phyloP scores from a whole-genome alignment of 2,329 filamentous ascomycete genomes.

The Botrytis medusae region DNA sequence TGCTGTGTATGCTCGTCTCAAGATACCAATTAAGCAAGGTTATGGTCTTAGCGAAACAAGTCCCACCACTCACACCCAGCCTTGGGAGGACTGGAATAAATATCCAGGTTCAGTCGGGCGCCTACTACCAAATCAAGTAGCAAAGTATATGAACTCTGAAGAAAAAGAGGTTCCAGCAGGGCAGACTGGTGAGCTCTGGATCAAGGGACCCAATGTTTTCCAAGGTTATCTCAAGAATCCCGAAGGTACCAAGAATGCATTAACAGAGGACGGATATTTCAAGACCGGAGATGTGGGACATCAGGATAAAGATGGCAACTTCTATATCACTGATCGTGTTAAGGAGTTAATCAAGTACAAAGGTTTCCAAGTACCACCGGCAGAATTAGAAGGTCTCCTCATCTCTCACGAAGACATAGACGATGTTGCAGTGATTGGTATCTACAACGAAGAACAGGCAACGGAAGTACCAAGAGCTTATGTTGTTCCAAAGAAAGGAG shows the following conservation, averaged over 20 bases:
- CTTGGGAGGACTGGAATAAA: constrained; percentile 72
- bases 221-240: constrained; percentile 58
- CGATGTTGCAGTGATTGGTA: constrained; percentile 63
- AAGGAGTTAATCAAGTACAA: constrained; percentile 68
- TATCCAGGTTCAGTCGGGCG: constrained; percentile 77
- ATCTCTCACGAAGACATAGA: constrained; percentile 46
- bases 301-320: constrained; percentile 71
- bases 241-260: constrained; percentile 64
- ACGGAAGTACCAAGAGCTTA: constrained; percentile 70
- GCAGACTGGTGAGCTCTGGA: constrained; percentile 68
- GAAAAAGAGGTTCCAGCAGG: constrained; percentile 60
- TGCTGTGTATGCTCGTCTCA: constrained; percentile 69
- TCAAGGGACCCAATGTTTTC: constrained; percentile 64
- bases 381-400: constrained; percentile 57
- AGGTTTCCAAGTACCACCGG: constrained; percentile 69
- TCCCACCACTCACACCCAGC: constrained; percentile 73
- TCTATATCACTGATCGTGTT: constrained; percentile 84
- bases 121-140: constrained; percentile 75
- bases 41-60: constrained; percentile 89
- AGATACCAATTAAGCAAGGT: constrained; percentile 83
- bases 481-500: constrained; percentile 48
- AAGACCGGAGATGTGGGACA: constrained; percentile 79
- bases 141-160: constrained; percentile 73
- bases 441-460: constrained; percentile 59
- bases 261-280: constrained; percentile 77